Evolutionary conservation across 2,329 filamentous ascomycete species (phyloP), one percentile per base, ranked within the genome.

Genomic region (Calonectria pteridis): DNA sequence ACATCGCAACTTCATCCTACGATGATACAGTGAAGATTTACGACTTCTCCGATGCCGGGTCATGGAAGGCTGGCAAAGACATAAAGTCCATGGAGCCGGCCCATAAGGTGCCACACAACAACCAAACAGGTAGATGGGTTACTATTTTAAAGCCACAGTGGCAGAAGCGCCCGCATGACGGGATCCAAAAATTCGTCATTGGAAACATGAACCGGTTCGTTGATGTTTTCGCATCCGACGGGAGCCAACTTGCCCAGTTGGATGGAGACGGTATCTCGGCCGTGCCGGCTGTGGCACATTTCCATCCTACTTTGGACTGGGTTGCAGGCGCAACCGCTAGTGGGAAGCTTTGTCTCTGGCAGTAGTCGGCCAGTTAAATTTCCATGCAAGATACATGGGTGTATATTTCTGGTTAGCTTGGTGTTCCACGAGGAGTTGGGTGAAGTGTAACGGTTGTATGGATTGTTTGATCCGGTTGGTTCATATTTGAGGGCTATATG

Each of bases 171-270:
- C 96, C 97, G 0, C 86, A 89, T 40, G 95, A 97, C 72, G 93
- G 93, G 10, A 92, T 97, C 6, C 93, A 98, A 76, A 95, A 96
- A 74, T 95, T 99, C 79, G 94, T 92, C 29, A 96, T 99, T 71
- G 97, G 95, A 1, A 99, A 98, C 79, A 98, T 98, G 97, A 98
- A 98, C 82, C 92, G 97, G 1, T 98, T 98, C 79, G 95, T 98
- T 1, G 97, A 99, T 81, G 90, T 99, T 0, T 99, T 94, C 83
- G 94, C 93, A 0, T 89, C 92, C 0, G 91, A 94, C 63, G 97
- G 97, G 0, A 93, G 95, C 80, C 96, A 98, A 83, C 86, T 99
- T 5, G 96, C 94, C 0, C 96, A 98, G 83, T 84, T 98, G 0
- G 95, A 93, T 1, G 95, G 95, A 0, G 95, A 98, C 0, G 94